Evolutionary conservation across 129 eudicot genomes (phyloP).

Genomic region (Artemisia argyi): DNA sequence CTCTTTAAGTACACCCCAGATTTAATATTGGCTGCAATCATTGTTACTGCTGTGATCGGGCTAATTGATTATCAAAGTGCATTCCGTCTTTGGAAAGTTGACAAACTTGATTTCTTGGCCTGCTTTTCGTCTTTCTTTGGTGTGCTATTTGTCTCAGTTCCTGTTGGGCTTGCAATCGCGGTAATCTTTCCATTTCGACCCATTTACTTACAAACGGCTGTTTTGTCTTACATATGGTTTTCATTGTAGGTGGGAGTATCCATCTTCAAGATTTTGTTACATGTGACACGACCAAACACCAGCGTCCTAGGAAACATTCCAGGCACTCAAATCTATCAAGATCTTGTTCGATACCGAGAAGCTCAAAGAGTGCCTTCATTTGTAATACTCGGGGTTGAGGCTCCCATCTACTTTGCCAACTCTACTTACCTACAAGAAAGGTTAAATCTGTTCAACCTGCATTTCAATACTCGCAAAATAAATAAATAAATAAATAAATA

Average conservation of each 20-base stretch:
- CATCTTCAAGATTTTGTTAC: conserved; percentile 24
- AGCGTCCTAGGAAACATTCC: conserved; percentile 49
- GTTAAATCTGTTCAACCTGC: conserved; percentile 22
- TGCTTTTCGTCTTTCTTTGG: conserved; percentile 71
- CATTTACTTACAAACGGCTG: background rate
- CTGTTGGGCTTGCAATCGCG: conserved; percentile 60
- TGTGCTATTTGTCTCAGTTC: conserved; percentile 59
- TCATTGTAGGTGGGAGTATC: conserved; percentile 30
- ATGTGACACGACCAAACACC: conserved; percentile 45
- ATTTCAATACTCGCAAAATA: background rate
- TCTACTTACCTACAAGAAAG: conserved; percentile 65
- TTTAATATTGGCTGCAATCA: conserved; percentile 19
- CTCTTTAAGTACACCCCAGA: conserved; percentile 67
- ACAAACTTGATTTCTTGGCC: conserved; percentile 61
- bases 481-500: too few species aligned
- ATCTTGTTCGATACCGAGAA: conserved; percentile 41
- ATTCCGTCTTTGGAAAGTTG: conserved; percentile 52
- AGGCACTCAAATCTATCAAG: conserved; percentile 46
- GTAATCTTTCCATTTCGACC: conserved; percentile 33
- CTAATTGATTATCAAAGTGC: conserved; percentile 47
- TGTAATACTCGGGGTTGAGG: conserved; percentile 47
- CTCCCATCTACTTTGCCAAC: conserved; percentile 73
- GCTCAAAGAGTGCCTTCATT: conserved; percentile 55
- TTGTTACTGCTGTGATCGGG: conserved; percentile 8
- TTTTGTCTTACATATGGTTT: conserved; percentile 10